A percentile compares a stretch with the other conserved stretches of the same genome.
Evolutionary conservation across 1,139 yeast species (phyloP).

Genomic region (Candida gigantensis): DNA sequence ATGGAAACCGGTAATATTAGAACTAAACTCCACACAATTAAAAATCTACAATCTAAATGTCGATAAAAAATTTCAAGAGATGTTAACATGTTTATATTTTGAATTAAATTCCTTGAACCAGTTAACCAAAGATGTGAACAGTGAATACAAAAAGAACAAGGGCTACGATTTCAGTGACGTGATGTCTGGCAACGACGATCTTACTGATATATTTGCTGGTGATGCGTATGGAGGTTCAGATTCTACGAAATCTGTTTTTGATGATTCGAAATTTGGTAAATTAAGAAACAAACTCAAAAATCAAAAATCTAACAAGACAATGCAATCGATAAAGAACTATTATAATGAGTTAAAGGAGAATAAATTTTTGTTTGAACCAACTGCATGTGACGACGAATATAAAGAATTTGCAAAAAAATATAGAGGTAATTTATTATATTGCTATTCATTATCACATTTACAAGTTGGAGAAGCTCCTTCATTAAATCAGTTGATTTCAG

Average conservation of each 20-base stretch:
- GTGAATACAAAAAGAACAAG: slow-evolving; percentile 16
- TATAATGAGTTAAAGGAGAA: slow-evolving; percentile 29
- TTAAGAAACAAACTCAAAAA: slow-evolving; percentile 13
- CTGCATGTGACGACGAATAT: slow-evolving; percentile 18
- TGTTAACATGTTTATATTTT: slow-evolving; percentile 32
- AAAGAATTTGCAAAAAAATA: slow-evolving; percentile 19
- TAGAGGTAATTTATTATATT: slow-evolving; percentile 26
- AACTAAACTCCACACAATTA: slow-evolving; percentile 59
- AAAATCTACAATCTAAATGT: slow-evolving; percentile 39
- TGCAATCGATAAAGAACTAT: slow-evolving; percentile 21
- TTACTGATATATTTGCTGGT: slow-evolving; percentile 20
- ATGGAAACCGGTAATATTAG: slow-evolving; percentile 55
- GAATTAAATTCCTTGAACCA: slow-evolving; percentile 27
- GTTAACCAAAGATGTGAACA: slow-evolving; percentile 17
- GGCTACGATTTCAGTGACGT: slow-evolving; percentile 9
- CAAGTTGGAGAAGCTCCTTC: slow-evolving; percentile 44
- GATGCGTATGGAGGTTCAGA: slow-evolving; percentile 30
- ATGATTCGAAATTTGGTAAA: slow-evolving; percentile 15
- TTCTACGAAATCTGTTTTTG: slow-evolving; percentile 5
- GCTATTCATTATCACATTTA: slow-evolving; percentile 35
- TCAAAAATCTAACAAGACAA: slow-evolving; percentile 17
- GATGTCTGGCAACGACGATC: slow-evolving; percentile 9
- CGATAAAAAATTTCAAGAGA: slow-evolving; percentile 24
- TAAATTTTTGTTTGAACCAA: slow-evolving; percentile 41
- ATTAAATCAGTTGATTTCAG: slow-evolving; percentile 28